Evolutionary conservation across 805 yeast species (phyloP).

Genomic region (Middelhovenomyces tepae): DNA sequence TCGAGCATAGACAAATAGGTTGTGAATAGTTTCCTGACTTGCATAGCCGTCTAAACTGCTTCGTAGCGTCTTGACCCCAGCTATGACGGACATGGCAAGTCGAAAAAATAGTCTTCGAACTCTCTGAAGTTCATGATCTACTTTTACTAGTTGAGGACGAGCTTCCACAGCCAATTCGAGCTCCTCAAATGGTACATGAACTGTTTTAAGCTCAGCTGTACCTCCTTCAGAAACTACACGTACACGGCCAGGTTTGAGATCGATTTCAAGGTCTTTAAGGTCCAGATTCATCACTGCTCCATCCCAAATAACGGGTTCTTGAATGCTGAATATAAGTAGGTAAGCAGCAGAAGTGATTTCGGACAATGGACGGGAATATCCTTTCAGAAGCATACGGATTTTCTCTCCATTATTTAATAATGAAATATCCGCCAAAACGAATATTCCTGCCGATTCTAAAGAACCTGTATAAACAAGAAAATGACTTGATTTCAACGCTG

Average conservation of each 20-base stretch:
- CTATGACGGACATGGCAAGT: slow-evolving; percentile 56
- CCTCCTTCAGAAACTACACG: slow-evolving; percentile 67
- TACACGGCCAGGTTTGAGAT: slow-evolving; percentile 59
- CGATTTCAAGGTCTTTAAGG: slow-evolving; percentile 30
- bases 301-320: slow-evolving; percentile 85
- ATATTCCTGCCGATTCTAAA: slow-evolving; percentile 65
- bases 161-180: slow-evolving; percentile 43
- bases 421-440: slow-evolving; percentile 66
- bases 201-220: slow-evolving; percentile 43
- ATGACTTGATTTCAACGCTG: slow-evolving; percentile 59
- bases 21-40: slow-evolving; percentile 69
- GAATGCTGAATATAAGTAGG: slow-evolving; percentile 63
- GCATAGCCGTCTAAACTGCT: slow-evolving; percentile 50
- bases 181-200: slow-evolving; percentile 46
- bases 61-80: slow-evolving; percentile 44
- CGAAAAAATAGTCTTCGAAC: slow-evolving; percentile 60
- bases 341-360: slow-evolving; percentile 44
- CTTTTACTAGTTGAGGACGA: slow-evolving; percentile 60
- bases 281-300: slow-evolving; percentile 59
- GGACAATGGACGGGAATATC: slow-evolving; percentile 24
- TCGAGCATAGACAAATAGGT: slow-evolving; percentile 64
- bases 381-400: slow-evolving; percentile 23
- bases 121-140: slow-evolving; percentile 62
- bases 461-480: slow-evolving; percentile 67
- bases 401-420: slow-evolving; percentile 33